Evolutionary conservation across 305 asterid species (phyloP).

Genomic region (Solanum hybrid): DNA sequence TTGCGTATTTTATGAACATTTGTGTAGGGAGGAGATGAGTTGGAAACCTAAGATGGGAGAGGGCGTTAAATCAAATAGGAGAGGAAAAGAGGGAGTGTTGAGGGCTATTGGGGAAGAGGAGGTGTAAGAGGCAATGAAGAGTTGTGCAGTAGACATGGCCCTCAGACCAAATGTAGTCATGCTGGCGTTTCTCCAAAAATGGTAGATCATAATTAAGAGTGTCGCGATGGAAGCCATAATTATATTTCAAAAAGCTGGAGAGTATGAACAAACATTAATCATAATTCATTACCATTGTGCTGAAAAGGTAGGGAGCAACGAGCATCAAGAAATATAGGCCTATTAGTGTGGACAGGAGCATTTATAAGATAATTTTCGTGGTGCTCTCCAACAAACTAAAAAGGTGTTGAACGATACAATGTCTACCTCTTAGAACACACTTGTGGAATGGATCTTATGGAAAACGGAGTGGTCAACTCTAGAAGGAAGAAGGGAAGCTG

Average conservation of each 20-base stretch:
- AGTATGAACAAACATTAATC: neutral
- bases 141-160: neutral
- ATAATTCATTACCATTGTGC: neutral
- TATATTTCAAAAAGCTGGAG: neutral
- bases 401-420: neutral
- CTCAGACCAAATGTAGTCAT: neutral
- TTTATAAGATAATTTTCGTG: neutral
- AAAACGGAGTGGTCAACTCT: neutral
- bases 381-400: neutral
- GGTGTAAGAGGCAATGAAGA: neutral
- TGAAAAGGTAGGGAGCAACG: neutral
- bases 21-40: neutral
- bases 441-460: neutral
- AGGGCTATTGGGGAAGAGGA: neutral
- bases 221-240: neutral
- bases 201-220: neutral
- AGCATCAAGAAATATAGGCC: neutral
- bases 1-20: neutral
- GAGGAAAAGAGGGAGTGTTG: neutral
- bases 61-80: neutral
- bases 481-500: neutral
- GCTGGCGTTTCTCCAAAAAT: neutral
- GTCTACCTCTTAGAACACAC: neutral
- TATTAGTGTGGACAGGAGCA: neutral
- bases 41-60: neutral